Percentiles rank a stretch among this genome's conserved stretches.
These are phyloP conservation scores for Clitopilus passeckerianus DNA, from an alignment of 768 basidiomycete genomes.

Conservation along the genomic window DNA sequence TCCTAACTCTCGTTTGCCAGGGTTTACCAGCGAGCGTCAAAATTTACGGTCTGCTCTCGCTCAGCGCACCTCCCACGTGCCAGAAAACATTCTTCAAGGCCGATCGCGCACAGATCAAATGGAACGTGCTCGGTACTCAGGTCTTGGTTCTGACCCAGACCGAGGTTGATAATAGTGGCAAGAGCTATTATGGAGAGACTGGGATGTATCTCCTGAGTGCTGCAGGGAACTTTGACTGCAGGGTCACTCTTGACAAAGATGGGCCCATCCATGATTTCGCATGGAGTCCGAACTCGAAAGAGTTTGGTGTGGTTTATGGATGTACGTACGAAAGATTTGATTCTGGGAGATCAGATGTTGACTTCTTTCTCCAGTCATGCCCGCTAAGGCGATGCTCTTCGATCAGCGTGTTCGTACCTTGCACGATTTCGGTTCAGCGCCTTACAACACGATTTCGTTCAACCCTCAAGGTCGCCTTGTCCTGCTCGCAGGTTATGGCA, in stretches of 20 bases:
- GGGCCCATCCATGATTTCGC: constrained; percentile 95
- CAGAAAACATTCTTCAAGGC: constrained; percentile 96
- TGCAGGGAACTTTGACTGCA: constrained; percentile 90
- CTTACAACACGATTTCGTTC: constrained; percentile 90
- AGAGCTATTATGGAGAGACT: constrained; percentile 98
- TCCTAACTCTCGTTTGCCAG: constrained; percentile 24
- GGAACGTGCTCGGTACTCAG: constrained; percentile 93
- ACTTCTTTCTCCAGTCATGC: constrained; percentile 64
- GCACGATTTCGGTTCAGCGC: constrained; percentile 87
- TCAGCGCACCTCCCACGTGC: constrained; percentile 61
- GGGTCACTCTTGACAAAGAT: constrained; percentile 88
- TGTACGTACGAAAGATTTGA: constrained; percentile 57
- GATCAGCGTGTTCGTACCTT: constrained; percentile 85
- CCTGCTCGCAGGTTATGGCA: constrained; percentile 92
- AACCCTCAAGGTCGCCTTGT: constrained; percentile 91
- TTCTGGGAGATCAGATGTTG: background rate
- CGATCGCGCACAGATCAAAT: constrained; percentile 89
- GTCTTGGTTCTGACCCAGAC: constrained; percentile 90
- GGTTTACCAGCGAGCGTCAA: constrained; percentile 87
- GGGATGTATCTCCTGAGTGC: constrained; percentile 90
- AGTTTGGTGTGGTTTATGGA: constrained; percentile 95
- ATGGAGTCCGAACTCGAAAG: constrained; percentile 96
- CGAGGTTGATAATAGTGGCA: constrained; percentile 95
- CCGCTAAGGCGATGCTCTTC: constrained; percentile 88
- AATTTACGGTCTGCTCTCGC: constrained; percentile 69